Conservation (phyloP, 192 early-diverging fungal species). For the Podila verticillata region DNA sequence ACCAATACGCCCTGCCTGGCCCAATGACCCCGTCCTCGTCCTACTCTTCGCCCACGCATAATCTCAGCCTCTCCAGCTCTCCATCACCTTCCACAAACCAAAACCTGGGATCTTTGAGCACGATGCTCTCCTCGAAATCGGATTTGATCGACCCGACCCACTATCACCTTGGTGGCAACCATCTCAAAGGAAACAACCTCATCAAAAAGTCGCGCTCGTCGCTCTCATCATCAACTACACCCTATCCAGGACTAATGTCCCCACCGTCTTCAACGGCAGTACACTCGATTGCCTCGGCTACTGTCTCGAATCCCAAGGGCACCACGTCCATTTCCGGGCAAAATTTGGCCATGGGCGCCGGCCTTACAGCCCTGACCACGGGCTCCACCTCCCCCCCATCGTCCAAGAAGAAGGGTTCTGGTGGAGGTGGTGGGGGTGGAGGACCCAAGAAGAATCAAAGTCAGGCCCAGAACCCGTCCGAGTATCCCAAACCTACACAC, state of each 20-base stretch:
- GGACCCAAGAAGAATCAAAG: not conserved
- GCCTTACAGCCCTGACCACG: not conserved
- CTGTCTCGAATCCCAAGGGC: not conserved
- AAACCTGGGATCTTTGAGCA: not conserved
- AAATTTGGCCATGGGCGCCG: not conserved
- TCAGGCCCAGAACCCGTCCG: conserved; percentile 26
- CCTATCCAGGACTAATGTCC: not conserved
- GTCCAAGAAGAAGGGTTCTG: not conserved
- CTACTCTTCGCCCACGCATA: not conserved
- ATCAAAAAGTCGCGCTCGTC: not conserved
- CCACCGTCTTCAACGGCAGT: not conserved
- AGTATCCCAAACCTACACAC: conserved; percentile 74
- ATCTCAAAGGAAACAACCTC: conserved; percentile 14
- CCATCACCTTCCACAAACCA: not conserved
- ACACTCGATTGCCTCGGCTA: not conserved
- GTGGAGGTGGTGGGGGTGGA: not conserved
- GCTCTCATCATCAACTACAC: not conserved
- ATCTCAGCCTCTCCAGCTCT: not conserved
- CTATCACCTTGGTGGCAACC: not conserved
- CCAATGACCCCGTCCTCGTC: not conserved
- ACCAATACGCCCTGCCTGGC: not conserved
- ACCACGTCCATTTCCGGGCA: not conserved
- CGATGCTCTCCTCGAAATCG: not conserved
- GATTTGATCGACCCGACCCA: not conserved
- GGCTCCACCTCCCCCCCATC: not conserved